A percentile compares a stretch with the other conserved stretches of the same genome.
Evolutionary conservation across 2,329 filamentous ascomycete species (phyloP).

Genomic region (Penicillium oxalicum): DNA sequence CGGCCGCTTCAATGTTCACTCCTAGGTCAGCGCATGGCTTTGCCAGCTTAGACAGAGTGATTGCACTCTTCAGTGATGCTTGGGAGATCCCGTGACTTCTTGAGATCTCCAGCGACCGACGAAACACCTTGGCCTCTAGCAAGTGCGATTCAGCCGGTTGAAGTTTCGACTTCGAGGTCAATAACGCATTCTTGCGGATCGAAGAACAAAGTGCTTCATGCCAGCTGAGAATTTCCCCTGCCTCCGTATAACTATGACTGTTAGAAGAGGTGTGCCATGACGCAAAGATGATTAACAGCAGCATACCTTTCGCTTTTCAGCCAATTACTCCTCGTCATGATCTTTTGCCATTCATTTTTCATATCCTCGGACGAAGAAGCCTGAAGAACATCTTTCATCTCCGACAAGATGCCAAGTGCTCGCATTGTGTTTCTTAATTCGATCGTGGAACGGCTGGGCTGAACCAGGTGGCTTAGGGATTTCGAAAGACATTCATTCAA

Average conservation of each 20-base stretch:
- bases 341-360: conserved; percentile 54
- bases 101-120: conserved; percentile 68
- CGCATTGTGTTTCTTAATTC: conserved; percentile 54
- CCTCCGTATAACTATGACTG: conserved; percentile 48
- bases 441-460: conserved; percentile 33
- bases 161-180: conserved; percentile 58
- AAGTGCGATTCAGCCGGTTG: conserved; percentile 59
- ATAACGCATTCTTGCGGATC: conserved; percentile 61
- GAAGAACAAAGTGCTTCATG: conserved; percentile 77
- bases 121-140: conserved; percentile 69
- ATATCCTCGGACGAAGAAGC: conserved; percentile 56
- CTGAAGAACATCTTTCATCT: conserved; percentile 71
- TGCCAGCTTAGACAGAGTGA: conserved; percentile 74
- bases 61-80: conserved; percentile 79
- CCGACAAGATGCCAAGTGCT: conserved; percentile 66
- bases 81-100: conserved; percentile 76
- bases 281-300: neutral
- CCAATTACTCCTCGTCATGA: conserved; percentile 65
- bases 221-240: conserved; percentile 73
- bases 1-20: conserved; percentile 67
- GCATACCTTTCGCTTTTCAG: conserved; percentile 69
- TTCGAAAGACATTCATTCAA: conserved; percentile 57
- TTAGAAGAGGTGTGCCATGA: conserved; percentile 10
- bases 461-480: conserved; percentile 38
- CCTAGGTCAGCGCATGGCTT: conserved; percentile 62